Evolutionary conservation across 2,329 filamentous ascomycete species (phyloP), one percentile per base, ranked within the genome.

Genomic region (Sporothrix curviconia): DNA sequence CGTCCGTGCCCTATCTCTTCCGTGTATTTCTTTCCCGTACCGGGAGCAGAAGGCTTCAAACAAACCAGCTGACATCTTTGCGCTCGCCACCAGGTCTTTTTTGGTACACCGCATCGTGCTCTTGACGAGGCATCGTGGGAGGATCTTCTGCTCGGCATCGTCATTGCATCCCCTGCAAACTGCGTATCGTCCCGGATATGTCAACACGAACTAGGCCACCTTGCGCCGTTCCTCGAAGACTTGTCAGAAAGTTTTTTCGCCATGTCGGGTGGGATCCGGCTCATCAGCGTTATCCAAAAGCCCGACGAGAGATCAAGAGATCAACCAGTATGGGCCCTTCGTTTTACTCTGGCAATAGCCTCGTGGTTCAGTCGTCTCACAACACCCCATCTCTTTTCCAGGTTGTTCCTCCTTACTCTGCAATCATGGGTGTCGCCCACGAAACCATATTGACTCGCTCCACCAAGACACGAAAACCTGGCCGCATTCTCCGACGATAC

Each of bases 41-140:
- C 17, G 8, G 12, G 12, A 17, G 22, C 8, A 25, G 34, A 51
- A 3, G n/a, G n/a, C n/a, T n/a, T n/a, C n/a, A n/a, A n/a, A n/a
- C n/a, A n/a, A 34, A 7, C 14, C n/a, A 6, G 15, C 49, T 51
- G 15, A 51, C 49, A 39, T 17, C 11, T 37, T n/a, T n/a, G n/a
- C n/a, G n/a, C n/a, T n/a, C n/a, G n/a, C n/a, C n/a, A n/a, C n/a
- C 39, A 51, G 49, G 17, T 51, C 34, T 51, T 51, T 24, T 51
- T 51, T 51, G 49, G 49, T 6, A 51, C 49, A 39, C 49, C 49
- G 9, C 49, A 51, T 15, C 49, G 49, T 11, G 49, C 49, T 14
- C 49, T 28, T 17, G 49, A 51, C 22, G 49, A 51, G 8, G 49
- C 17, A 5, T 51, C 49, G 15, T 51, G 49, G 49, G 49, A 51